Conservation (phyloP, 2,329 filamentous ascomycete species). For the Cladophialophora bantiana region DNA sequence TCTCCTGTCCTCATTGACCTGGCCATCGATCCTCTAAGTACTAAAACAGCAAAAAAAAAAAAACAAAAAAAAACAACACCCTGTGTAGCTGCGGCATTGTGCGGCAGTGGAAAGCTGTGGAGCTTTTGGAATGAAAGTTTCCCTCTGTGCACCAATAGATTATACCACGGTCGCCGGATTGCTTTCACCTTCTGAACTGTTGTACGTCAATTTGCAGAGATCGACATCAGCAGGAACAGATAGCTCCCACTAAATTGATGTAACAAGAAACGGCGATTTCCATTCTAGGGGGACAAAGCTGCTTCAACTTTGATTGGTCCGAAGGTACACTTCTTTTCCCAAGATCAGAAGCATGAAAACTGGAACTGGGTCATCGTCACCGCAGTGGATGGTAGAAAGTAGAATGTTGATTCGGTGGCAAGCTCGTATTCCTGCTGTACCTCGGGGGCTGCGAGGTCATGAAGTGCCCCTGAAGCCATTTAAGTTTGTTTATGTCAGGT, state of each 20-base stretch:
- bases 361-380: not conserved
- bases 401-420: not conserved
- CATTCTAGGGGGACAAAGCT: not conserved
- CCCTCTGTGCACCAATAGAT: not conserved
- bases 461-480: not conserved
- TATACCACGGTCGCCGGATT: not conserved
- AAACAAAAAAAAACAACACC: not conserved
- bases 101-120: not conserved
- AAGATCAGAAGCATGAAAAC: not conserved
- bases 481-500: not conserved
- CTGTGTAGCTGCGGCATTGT: not conserved
- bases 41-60: not conserved
- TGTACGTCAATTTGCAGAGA: slow-evolving; percentile 22
- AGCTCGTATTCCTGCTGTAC: too few relatives aligned
- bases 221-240: slow-evolving; percentile 13
- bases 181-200: not conserved
- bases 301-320: not conserved
- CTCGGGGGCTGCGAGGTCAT: not conserved
- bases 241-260: slow-evolving; percentile 8
- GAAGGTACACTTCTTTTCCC: not conserved
- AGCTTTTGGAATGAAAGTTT: not conserved
- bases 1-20: not conserved
- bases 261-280: slow-evolving; percentile 5
- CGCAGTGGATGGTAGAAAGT: not conserved
- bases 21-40: not conserved